phyloP scores from a whole-genome alignment of 2,329 filamentous ascomycete genomes.

The Fusarium nelsonii region DNA sequence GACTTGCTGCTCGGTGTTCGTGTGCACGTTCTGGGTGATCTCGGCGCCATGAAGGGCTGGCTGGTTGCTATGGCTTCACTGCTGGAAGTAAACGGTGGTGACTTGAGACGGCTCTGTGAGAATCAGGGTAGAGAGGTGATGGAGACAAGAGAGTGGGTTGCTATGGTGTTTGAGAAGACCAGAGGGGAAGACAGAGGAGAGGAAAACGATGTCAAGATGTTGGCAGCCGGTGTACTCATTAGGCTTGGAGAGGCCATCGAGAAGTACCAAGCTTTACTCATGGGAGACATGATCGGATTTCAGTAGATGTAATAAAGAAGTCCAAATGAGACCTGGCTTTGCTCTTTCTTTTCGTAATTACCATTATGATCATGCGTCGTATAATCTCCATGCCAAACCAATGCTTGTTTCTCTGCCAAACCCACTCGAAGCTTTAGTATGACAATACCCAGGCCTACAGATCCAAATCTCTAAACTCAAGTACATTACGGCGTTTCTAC shows the following conservation, averaged over 20 bases:
- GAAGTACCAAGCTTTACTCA: conserved; percentile 79
- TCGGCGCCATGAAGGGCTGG: conserved; percentile 77
- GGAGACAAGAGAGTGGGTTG: conserved; percentile 90
- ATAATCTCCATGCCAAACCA: conserved; percentile 4
- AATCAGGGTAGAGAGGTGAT: conserved; percentile 81
- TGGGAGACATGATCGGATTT: conserved; percentile 73
- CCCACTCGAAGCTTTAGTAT: neutral
- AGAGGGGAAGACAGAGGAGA: conserved; percentile 68
- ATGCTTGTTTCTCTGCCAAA: neutral
- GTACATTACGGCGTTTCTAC: conserved; percentile 39
- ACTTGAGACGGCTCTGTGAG: conserved; percentile 78
- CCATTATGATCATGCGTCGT: conserved; percentile 23
- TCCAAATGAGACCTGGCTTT: neutral
- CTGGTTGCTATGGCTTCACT: conserved; percentile 84
- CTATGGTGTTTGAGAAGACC: conserved; percentile 75
- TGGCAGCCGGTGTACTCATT: conserved; percentile 82
- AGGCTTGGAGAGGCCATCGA: conserved; percentile 85
- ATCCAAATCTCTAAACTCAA: neutral
- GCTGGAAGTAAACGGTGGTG: conserved; percentile 82
- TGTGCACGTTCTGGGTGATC: conserved; percentile 69
- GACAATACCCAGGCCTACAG: neutral
- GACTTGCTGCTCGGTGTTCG: conserved; percentile 80
- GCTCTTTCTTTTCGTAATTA: conserved; percentile 34
- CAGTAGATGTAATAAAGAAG: conserved; percentile 9
- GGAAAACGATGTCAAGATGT: conserved; percentile 82